Evolutionary conservation across 345 rosid species (phyloP), one percentile per base, ranked within the genome.

Genomic region (Eutrema japonicum): DNA sequence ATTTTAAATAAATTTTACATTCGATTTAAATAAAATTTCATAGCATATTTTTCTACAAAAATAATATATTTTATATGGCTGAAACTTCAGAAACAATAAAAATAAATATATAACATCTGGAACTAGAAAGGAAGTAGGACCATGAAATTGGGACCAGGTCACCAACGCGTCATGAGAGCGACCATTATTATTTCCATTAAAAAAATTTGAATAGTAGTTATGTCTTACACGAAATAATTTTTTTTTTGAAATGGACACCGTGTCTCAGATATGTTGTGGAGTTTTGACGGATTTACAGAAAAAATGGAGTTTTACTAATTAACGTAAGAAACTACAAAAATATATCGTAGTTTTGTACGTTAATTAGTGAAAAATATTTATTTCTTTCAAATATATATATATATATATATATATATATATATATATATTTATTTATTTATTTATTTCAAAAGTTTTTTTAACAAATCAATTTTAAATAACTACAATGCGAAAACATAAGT

Each of bases 131-230:
- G 32, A 76, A 64, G 66, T 76, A 56, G 61, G 71, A 62, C 41
- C 72, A 48, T 64, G 66, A 42, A 64, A 50, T 57, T 64, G 76
- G 76, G 80, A 77, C 80, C 80, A 70, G 76, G 66, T 64, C 76
- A 77, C 76, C 80, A 70, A 71, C 80, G 80, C 76, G 80, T 69
- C 74, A 76, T 70, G 80, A 71, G 56, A 56, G 60, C 76, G 71
- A 69, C 74, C 37, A 60, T 56, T 57, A 48, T 66, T 59, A 33
- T 58, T 66, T 42, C 37, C 57, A 1, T 14, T 48, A 8, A 37
- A 32, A 18, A 5, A 45, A 12, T 0, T 46, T 57, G 30, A 11
- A 13, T 47, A 36, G 6, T 35, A 56, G 47, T 66, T 57, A 37
- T 40, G 14, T 46, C 36, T 22, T 33, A 35, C 35, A 35, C 13